Conservation (phyloP, 129 eudicot species). For the Smallanthus sonchifolius region DNA sequence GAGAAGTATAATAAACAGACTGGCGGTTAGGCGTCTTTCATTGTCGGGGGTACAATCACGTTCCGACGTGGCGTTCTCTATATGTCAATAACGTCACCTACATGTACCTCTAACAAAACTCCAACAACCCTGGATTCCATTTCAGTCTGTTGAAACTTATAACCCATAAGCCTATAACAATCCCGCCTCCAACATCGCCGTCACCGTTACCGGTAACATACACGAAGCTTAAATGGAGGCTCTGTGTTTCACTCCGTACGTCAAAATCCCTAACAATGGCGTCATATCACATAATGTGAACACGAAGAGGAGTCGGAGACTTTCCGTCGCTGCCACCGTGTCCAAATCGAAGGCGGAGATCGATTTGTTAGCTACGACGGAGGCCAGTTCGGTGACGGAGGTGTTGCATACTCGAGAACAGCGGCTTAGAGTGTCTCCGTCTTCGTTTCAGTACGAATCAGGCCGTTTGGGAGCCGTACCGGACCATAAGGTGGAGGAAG, state of each 20-base stretch:
- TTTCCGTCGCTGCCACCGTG: constrained; percentile 30
- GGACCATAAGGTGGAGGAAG: constrained; percentile 33
- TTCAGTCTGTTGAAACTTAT: not conserved
- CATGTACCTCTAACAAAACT: not conserved
- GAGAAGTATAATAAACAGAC: too few species aligned
- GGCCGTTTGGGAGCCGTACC: constrained; percentile 41
- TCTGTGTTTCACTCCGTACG: constrained; percentile 23
- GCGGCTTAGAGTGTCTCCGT: constrained; percentile 33
- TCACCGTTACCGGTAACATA: constrained; percentile 2
- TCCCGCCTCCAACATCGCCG: constrained; percentile 15
- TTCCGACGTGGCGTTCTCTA: not conserved
- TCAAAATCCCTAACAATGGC: constrained; percentile 29
- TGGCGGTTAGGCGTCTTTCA: too few species aligned
- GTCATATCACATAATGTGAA: constrained; percentile 10
- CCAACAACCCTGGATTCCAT: constrained; percentile 7
- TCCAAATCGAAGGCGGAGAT: constrained; percentile 38
- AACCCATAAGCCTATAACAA: not conserved
- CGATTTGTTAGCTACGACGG: constrained; percentile 6
- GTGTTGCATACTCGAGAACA: constrained; percentile 14
- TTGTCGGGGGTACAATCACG: too few species aligned
- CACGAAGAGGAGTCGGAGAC: not conserved
- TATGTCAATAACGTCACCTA: not conserved
- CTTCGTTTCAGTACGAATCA: constrained; percentile 42
- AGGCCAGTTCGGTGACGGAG: constrained; percentile 1
- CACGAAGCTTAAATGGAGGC: constrained; percentile 20